Evolutionary conservation across 2,329 filamentous ascomycete genomes (phyloP).

Genomic region (Cordyceps militaris): DNA sequence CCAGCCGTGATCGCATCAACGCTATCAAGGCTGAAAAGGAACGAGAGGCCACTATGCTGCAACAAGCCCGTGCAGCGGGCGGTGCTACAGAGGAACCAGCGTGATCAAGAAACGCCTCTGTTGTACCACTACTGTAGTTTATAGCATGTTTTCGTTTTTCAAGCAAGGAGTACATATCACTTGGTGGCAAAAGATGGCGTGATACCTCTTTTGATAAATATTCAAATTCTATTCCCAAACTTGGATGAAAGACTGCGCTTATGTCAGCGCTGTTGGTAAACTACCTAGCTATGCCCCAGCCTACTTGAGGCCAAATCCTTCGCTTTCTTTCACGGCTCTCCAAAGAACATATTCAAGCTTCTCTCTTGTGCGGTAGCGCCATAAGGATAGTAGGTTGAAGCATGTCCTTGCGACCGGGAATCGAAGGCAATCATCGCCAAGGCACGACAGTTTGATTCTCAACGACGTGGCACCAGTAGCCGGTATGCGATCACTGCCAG

Average conservation of each 20-base stretch:
- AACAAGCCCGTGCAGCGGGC: constrained; percentile 32
- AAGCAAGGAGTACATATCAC: constrained; percentile 4
- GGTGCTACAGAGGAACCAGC: constrained; percentile 28
- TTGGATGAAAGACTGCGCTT: not conserved
- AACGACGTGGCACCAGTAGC: constrained; percentile 79
- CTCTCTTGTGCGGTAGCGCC: constrained; percentile 59
- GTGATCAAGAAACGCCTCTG: constrained; percentile 16
- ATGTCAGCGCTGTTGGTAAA: not conserved
- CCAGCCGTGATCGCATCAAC: constrained; percentile 48
- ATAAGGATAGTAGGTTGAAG: constrained; percentile 78
- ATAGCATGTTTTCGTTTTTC: constrained; percentile 2
- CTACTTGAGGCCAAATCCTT: constrained; percentile 83
- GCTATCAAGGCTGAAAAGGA: constrained; percentile 50
- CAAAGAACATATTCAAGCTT: constrained; percentile 68
- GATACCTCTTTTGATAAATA: not conserved
- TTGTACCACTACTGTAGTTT: constrained; percentile 11
- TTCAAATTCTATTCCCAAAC: not conserved
- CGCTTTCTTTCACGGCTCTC: constrained; percentile 81
- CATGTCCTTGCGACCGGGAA: constrained; percentile 86
- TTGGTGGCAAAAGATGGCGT: not conserved
- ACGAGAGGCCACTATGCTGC: constrained; percentile 50
- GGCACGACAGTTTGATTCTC: constrained; percentile 66
- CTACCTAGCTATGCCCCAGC: not conserved
- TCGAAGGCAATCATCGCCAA: constrained; percentile 65
- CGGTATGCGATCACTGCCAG: constrained; percentile 83